Conservation (phyloP, 2,329 filamentous ascomycete species). For the Exophiala sideris region DNA sequence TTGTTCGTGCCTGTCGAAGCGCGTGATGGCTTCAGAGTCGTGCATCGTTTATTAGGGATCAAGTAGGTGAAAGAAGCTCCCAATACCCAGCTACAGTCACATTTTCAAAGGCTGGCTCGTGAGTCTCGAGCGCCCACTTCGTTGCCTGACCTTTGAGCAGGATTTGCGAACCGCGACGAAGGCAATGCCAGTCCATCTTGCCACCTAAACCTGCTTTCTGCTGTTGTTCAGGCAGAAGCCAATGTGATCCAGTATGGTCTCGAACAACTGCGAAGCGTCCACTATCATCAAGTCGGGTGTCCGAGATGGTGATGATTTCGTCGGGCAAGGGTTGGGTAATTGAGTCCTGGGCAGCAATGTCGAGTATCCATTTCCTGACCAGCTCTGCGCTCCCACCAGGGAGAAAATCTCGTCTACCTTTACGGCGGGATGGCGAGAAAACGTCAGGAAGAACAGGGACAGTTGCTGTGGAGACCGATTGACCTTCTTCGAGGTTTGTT, state of each 20-base stretch:
- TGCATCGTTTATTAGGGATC: not conserved
- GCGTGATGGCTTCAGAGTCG: no score
- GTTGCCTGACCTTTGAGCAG: slow-evolving; percentile 18
- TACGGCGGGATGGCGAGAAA: slow-evolving; percentile 27
- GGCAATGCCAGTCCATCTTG: not conserved
- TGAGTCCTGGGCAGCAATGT: slow-evolving; percentile 21
- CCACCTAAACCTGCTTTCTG: not conserved
- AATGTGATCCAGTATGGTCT: slow-evolving; percentile 10
- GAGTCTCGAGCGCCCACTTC: slow-evolving; percentile 14
- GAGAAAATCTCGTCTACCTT: slow-evolving; percentile 24
- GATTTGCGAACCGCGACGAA: slow-evolving; percentile 8
- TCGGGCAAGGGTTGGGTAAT: not conserved
- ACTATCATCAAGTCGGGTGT: slow-evolving; percentile 12
- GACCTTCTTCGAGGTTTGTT: not conserved
- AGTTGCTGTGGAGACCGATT: not conserved
- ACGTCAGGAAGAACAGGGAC: slow-evolving; percentile 21
- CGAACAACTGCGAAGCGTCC: slow-evolving; percentile 15
- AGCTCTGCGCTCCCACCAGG: slow-evolving; percentile 22
- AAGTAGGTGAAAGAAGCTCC: slow-evolving; percentile 7
- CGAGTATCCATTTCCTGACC: slow-evolving; percentile 23
- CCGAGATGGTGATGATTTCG: slow-evolving; percentile 4
- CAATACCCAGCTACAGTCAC: slow-evolving; percentile 17
- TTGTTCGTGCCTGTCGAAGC: no score
- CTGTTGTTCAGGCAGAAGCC: slow-evolving; percentile 21
- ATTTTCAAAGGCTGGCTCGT: not conserved